phyloP scores from a whole-genome alignment of 345 rosid genomes.

The Cardiospermum halicacabum region DNA sequence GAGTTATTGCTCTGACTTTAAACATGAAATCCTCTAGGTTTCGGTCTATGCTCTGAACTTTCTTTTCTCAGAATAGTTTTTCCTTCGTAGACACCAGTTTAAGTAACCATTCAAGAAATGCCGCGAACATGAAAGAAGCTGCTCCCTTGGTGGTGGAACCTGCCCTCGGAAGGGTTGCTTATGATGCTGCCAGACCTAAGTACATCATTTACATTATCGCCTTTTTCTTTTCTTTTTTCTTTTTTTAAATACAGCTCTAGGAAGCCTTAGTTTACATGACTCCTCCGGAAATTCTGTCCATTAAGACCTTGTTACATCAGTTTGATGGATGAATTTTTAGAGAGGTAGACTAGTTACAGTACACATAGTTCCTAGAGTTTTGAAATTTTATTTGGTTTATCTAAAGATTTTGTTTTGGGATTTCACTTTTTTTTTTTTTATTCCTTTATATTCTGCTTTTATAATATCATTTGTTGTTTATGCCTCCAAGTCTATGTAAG shows the following conservation, averaged over 20 bases:
- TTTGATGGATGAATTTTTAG: neutral
- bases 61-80: neutral
- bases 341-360: slow-evolving; percentile 5
- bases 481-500: too few species aligned
- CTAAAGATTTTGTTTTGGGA: neutral
- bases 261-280: neutral
- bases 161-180: neutral
- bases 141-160: slow-evolving; percentile 7
- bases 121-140: slow-evolving; percentile 18
- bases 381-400: neutral
- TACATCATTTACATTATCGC: slow-evolving; percentile 1
- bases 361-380: neutral
- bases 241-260: neutral
- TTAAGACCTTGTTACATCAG: neutral
- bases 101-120: neutral
- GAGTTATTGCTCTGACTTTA: neutral
- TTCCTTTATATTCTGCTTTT: too few species aligned
- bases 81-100: neutral
- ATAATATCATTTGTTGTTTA: too few species aligned
- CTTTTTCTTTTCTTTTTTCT: neutral
- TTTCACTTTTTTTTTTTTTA: too few species aligned
- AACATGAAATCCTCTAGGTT: neutral
- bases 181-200: neutral
- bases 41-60: neutral
- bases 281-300: neutral